Base-by-base conservation (phyloP, 148 eudicot species). In the Camellia japonica region DNA sequence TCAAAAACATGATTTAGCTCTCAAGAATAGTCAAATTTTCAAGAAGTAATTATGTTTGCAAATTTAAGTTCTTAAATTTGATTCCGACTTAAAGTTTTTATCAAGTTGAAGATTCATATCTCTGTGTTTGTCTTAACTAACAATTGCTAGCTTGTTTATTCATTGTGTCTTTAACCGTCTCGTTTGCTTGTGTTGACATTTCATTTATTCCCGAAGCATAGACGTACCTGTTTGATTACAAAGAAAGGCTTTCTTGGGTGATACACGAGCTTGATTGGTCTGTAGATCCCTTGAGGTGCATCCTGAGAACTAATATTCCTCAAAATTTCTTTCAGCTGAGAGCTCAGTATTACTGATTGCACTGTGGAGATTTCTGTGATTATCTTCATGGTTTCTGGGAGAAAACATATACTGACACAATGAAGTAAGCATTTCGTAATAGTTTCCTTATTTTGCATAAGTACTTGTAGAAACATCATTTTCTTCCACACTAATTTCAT, bases 211-310 rank as follows among this genome's bases (percentile, higher is more conserved):
- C 54, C 46, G 9, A 54, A 62, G 30, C 16, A 42, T 44, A 62
- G 51, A 75, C 11, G 54, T 87, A 94, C 98, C 95, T 96, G 91
- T 85, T 87, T 88, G 85, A 90, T 84, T 77, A 92, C 85, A 80
- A 88, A 97, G 80, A 93, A 87, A 68, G 99, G 95, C 82, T 96
- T 94, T 78, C 87, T 80, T 80, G 98, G 98, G 83, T 92, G 97
- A 84, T 96, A 96, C 64, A 81, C 78, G 61, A 94, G 87, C 82
- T 89, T 97, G 85, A 92, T 86, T 74, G 98, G 98, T 83, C 79
- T 91, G 64, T 80, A 88, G 44, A 78, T 85, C 65, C 85, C 93
- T 75, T 84, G 88, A 68, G 85, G 70, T 72, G 78, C 78, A 52
- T 86, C 92, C 23, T 83, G 81, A 4, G 86, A 65, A 72, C 71